These are phyloP conservation scores for Aspergillus persii DNA, from an alignment of 2,329 filamentous ascomycete genomes.

Conservation along the genomic window DNA sequence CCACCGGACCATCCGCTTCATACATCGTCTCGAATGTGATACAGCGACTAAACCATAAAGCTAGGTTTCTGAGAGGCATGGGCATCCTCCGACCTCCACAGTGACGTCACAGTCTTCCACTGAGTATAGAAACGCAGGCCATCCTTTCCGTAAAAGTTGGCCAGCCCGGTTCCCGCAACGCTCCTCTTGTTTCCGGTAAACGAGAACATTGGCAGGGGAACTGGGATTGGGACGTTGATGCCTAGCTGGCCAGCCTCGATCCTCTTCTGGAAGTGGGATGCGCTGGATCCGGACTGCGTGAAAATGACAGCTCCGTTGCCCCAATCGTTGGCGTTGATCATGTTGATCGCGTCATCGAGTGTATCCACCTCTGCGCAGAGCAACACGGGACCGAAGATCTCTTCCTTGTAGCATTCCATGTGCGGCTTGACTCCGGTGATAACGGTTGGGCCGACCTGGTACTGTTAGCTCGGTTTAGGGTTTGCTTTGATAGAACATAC, in stretches of 20 bases:
- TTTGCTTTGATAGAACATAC: conserved; percentile 25
- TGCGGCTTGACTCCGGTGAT: conserved; percentile 60
- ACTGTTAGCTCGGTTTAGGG: neutral
- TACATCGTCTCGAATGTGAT: neutral
- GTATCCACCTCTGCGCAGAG: conserved; percentile 58
- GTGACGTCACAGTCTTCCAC: conserved; percentile 79
- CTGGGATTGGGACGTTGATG: conserved; percentile 63
- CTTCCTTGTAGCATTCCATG: conserved; percentile 63
- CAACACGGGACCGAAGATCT: conserved; percentile 63
- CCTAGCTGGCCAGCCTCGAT: conserved; percentile 63
- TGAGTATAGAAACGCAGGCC: conserved; percentile 91
- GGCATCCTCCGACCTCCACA: neutral
- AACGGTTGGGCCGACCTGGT: conserved; percentile 52
- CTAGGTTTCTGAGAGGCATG: neutral
- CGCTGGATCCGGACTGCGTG: conserved; percentile 57
- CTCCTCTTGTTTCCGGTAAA: conserved; percentile 75
- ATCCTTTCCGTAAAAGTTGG: conserved; percentile 86
- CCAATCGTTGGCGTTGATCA: conserved; percentile 63
- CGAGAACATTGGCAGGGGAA: conserved; percentile 57
- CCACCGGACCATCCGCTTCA: neutral
- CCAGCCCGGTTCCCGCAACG: conserved; percentile 82
- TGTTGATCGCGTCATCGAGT: conserved; percentile 57
- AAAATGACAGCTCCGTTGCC: conserved; percentile 64
- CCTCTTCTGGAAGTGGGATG: conserved; percentile 58
- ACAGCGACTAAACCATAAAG: neutral